These are phyloP conservation scores for Wickerhamomyces queroliae DNA, from an alignment of 805 yeast species.

Conservation along the genomic window DNA sequence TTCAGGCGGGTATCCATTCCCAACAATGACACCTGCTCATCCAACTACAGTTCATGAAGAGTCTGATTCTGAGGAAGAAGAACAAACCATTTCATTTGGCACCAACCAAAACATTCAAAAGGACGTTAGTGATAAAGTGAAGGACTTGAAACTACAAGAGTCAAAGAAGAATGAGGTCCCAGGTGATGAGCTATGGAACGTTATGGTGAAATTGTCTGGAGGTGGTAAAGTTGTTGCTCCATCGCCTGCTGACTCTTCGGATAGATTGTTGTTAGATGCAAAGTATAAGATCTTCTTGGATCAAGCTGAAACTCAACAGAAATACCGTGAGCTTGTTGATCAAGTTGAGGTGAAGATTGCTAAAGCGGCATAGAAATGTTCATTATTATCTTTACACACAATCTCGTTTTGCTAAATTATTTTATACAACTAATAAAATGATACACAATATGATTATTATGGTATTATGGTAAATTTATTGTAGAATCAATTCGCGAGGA, in stretches of 20 bases:
- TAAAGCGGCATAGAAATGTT: background rate
- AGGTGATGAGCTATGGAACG: constrained; percentile 75
- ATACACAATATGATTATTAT: background rate
- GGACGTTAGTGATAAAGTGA: constrained; percentile 40
- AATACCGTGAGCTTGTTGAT: constrained; percentile 68
- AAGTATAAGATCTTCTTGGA: constrained; percentile 86
- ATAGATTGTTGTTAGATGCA: constrained; percentile 62
- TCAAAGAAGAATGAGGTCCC: constrained; percentile 7
- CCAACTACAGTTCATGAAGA: constrained; percentile 30
- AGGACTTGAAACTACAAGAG: constrained; percentile 22
- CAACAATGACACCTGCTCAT: constrained; percentile 35
- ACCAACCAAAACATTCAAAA: constrained; percentile 48
- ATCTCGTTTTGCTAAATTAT: no score
- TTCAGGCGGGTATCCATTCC: constrained; percentile 40
- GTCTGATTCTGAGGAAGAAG: constrained; percentile 40
- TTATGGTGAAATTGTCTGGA: constrained; percentile 81
- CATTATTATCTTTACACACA: no score
- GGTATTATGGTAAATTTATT: background rate
- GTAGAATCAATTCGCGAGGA: background rate
- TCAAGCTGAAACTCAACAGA: constrained; percentile 77
- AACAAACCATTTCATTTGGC: constrained; percentile 52
- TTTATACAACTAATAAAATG: no score
- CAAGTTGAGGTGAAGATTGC: constrained; percentile 24
- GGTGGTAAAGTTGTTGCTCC: constrained; percentile 80
- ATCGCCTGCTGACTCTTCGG: constrained; percentile 47